Evolutionary conservation across 768 basidiomycete species (phyloP).

Genomic region (Lactarius trivialis): DNA sequence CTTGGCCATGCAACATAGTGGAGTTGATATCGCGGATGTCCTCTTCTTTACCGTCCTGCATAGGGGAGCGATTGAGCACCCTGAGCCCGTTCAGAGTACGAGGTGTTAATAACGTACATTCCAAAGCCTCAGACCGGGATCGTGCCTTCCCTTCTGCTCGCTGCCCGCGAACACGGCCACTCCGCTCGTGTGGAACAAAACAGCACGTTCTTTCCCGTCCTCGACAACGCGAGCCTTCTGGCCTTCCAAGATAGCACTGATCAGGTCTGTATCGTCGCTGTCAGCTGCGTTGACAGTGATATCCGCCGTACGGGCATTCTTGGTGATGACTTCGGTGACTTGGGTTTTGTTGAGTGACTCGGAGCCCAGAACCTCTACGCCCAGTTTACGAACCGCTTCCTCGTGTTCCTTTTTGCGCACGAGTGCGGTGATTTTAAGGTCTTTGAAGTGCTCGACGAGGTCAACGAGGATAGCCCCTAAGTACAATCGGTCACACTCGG

Average conservation of each 20-base stretch:
- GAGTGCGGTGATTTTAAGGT: conserved; percentile 8
- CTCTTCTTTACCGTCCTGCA: conserved; percentile 7
- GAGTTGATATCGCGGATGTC: conserved; percentile 14
- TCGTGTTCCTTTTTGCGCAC: conserved; percentile 7
- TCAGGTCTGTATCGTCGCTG: conserved; percentile 1
- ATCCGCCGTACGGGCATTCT: conserved; percentile 2
- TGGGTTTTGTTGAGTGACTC: too few species aligned
- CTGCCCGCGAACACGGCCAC: conserved; percentile 4
- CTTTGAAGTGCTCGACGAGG: background rate
- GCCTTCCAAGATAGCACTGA: conserved; percentile 4
- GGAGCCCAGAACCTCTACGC: conserved; percentile 5
- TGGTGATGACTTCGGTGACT: conserved; percentile 1
- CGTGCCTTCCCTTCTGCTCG: conserved; percentile 3
- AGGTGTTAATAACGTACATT: background rate
- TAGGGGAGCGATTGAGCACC: too few species aligned
- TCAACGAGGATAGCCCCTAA: conserved; percentile 4
- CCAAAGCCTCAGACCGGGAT: conserved; percentile 1
- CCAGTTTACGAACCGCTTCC: background rate
- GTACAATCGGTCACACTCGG: too few species aligned
- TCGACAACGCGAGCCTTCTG: conserved; percentile 8
- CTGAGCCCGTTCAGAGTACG: background rate
- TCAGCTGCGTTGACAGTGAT: conserved; percentile 12
- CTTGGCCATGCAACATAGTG: conserved; percentile 13
- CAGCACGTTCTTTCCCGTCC: background rate
- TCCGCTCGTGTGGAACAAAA: conserved; percentile 16